Evolutionary conservation across 208 protist genomes (phyloP).

Genomic region (Acanthamoeba triangularis): DNA sequence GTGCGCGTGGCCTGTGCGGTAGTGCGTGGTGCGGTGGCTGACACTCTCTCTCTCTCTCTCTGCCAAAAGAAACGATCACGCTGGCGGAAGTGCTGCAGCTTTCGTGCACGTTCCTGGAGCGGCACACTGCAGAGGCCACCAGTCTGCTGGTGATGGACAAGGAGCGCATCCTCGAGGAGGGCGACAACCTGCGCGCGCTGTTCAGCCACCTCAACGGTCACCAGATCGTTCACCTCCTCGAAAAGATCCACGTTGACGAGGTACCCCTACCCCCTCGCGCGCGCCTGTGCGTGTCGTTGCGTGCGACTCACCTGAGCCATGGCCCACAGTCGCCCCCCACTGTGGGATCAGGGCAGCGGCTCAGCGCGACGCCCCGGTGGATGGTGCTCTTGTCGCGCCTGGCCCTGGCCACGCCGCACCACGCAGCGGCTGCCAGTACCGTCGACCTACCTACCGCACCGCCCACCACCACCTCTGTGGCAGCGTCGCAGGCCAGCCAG

Average conservation of each 20-base stretch:
- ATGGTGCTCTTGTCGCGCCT: not conserved
- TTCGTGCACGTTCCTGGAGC: not conserved
- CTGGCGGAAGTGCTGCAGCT: slow-evolving; percentile 23
- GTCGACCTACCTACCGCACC: no score
- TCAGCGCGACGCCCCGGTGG: not conserved
- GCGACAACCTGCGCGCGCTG: not conserved
- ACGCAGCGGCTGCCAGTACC: not conserved
- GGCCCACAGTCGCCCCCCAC: not conserved
- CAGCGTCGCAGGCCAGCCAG: not conserved
- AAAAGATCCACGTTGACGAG: not conserved
- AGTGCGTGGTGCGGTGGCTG: not conserved
- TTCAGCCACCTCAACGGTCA: slow-evolving; percentile 42
- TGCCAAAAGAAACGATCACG: not conserved
- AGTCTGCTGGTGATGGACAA: slow-evolving; percentile 65
- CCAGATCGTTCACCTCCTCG: not conserved
- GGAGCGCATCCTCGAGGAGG: not conserved
- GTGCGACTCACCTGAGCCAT: not conserved
- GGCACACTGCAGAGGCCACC: slow-evolving; percentile 25
- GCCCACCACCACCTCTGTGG: no score
- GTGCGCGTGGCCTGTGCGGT: not conserved
- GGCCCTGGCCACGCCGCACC: not conserved
- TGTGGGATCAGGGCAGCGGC: not conserved
- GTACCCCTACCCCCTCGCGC: not conserved
- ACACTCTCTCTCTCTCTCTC: not conserved
- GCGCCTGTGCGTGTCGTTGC: not conserved